Evolutionary conservation across 768 basidiomycete genomes (phyloP).

Genomic region (Cystofilobasidium capitatum): DNA sequence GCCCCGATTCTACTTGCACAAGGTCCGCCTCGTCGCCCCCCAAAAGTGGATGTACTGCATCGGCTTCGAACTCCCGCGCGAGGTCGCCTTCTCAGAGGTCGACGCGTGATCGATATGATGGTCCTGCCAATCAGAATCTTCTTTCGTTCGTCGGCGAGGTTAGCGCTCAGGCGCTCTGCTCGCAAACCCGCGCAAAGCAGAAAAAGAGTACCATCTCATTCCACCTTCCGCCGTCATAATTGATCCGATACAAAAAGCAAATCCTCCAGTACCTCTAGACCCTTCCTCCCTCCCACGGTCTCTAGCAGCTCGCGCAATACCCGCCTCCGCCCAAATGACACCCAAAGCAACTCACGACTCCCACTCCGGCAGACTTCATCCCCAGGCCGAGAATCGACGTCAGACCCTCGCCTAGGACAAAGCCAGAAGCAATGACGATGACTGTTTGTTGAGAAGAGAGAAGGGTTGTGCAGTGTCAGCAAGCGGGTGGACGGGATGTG

Average conservation of each 20-base stretch:
- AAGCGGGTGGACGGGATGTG: conserved; percentile 38
- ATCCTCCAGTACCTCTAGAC: too few relatives aligned
- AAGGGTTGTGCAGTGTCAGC: neutral
- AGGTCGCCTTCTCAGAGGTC: conserved; percentile 40
- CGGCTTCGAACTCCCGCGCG: conserved; percentile 62
- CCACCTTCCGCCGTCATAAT: too few relatives aligned
- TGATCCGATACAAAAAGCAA: too few relatives aligned
- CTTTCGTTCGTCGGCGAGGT: too few relatives aligned
- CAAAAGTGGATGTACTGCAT: conserved; percentile 98
- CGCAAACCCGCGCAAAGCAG: too few relatives aligned
- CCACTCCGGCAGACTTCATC: conserved; percentile 63
- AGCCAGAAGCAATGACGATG: conserved; percentile 84
- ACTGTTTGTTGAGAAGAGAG: neutral
- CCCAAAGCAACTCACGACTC: conserved; percentile 73
- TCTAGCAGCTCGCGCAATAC: conserved; percentile 23
- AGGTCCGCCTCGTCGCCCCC: conserved; percentile 87
- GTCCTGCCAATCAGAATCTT: too few relatives aligned
- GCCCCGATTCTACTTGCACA: conserved; percentile 46
- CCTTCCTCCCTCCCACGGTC: too few relatives aligned
- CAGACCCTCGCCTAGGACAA: conserved; percentile 90
- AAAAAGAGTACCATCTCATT: too few relatives aligned
- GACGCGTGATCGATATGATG: neutral
- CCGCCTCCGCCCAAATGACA: conserved; percentile 46
- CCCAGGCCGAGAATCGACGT: conserved; percentile 69
- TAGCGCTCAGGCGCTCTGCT: neutral